Evolutionary conservation across 768 basidiomycete species (phyloP).

Genomic region (Neoboletus magnificus): DNA sequence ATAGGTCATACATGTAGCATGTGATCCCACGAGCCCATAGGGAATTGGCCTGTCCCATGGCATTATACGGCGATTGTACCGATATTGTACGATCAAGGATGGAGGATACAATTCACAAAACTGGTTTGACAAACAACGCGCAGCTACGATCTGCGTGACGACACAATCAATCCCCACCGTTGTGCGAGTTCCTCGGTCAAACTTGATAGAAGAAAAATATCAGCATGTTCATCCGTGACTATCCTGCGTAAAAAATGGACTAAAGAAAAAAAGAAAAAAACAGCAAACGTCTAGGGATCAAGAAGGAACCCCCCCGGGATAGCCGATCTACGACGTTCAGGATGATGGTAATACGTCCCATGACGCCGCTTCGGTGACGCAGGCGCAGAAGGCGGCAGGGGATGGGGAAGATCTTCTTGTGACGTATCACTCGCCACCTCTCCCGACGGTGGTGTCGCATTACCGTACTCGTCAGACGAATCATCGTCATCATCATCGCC

Average conservation of each 20-base stretch:
- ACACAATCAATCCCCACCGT: too few species aligned
- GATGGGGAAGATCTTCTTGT: slow-evolving; percentile 25
- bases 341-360: slow-evolving; percentile 84
- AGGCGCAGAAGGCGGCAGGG: slow-evolving; percentile 19
- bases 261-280: too few species aligned
- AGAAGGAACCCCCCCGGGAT: slow-evolving; percentile 55
- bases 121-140: neutral
- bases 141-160: neutral
- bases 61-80: too few species aligned
- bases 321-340: slow-evolving; percentile 53
- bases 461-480: slow-evolving; percentile 44
- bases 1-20: too few species aligned
- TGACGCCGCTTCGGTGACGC: slow-evolving; percentile 55
- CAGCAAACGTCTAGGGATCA: neutral
- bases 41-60: too few species aligned
- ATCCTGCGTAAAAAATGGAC: neutral
- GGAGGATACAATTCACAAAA: neutral
- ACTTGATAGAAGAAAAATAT: neutral
- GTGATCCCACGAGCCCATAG: too few species aligned
- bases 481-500: slow-evolving; percentile 51
- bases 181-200: neutral
- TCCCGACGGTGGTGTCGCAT: slow-evolving; percentile 23
- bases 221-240: neutral
- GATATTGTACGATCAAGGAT: neutral
- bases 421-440: slow-evolving; percentile 14